Evolutionary conservation across 768 basidiomycete genomes (phyloP).

Genomic region (Tulasnella calospora): DNA sequence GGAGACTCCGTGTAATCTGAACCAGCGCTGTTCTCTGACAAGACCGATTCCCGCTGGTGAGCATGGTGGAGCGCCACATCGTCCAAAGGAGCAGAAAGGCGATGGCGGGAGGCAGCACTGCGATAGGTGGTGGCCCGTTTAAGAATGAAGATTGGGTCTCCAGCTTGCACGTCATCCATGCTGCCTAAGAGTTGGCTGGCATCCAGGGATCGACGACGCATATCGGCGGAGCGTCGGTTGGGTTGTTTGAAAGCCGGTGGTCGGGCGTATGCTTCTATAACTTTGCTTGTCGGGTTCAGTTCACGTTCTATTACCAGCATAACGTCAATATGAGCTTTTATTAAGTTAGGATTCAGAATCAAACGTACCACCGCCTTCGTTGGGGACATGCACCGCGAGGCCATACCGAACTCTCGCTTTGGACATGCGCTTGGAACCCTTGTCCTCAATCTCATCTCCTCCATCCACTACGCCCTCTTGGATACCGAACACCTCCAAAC

Average conservation of each 20-base stretch:
- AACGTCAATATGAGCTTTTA: not conserved
- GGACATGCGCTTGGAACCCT: slow-evolving; percentile 74
- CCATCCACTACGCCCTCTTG: slow-evolving; percentile 97
- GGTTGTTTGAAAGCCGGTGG: slow-evolving; percentile 66
- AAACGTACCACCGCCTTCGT: slow-evolving; percentile 54
- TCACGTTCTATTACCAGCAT: slow-evolving; percentile 56
- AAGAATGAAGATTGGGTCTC: slow-evolving; percentile 87
- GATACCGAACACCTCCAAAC: slow-evolving; percentile 90
- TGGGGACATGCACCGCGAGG: slow-evolving; percentile 49
- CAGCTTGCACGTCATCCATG: slow-evolving; percentile 65
- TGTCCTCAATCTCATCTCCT: slow-evolving; percentile 96
- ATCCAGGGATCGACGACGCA: slow-evolving; percentile 84
- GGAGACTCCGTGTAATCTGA: slow-evolving; percentile 28
- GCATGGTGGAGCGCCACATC: slow-evolving; percentile 73
- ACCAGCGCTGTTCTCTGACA: slow-evolving; percentile 25
- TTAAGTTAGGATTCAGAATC: not conserved
- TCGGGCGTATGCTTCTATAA: slow-evolving; percentile 75
- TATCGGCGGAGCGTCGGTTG: slow-evolving; percentile 55
- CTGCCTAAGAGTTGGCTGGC: slow-evolving; percentile 64
- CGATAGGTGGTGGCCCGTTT: slow-evolving; percentile 76
- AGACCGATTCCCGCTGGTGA: slow-evolving; percentile 41
- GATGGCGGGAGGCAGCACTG: slow-evolving; percentile 54
- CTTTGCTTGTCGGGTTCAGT: slow-evolving; percentile 71
- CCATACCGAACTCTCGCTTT: slow-evolving; percentile 71
- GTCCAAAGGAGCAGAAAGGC: slow-evolving; percentile 72